Base-by-base conservation (phyloP, 805 yeast genomes). In the Metschnikowia henanensis region DNA sequence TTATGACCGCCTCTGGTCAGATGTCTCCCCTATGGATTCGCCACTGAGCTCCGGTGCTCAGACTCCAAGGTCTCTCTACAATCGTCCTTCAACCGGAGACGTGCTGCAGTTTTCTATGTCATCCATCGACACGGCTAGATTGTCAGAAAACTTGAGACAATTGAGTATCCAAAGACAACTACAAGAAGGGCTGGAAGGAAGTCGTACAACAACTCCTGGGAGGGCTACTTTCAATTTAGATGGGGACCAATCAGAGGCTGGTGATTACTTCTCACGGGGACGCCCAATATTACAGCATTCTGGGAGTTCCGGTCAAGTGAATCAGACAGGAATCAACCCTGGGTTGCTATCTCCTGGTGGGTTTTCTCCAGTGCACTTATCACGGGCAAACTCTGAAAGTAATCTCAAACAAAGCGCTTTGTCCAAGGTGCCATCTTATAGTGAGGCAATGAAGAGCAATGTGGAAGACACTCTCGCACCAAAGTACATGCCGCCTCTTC, bases 341-440 rank as follows among this genome's bases (percentile, higher is more conserved):
- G 46, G 35, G 5, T 44, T 62, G 30, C 20, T 43, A 1, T 48
- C 66, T 1, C 78, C 82, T 1, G 79, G 77, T 7, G 36, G 68
- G 3, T 32, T 58, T 5, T 88, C 90, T 0, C 81, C 77, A 0
- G 55, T 65, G 9, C 81, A 83, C 55, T 60, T 83, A 37, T 81
- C 90, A 3, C 70, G 90, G 43, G 79, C 70, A 13, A 76, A 74
- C 40, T 82, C 89, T 1, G 75, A 66, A 28, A 47, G 46, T 13
- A 48, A 51, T 29, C 32, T 88, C 50, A 40, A 37, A 6, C 39
- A 30, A 6, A 40, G 35, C 17, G 30, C 38, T 5, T 39, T 46
- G 35, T 81, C 85, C 17, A 69, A 80, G 37, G 96, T 92, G 6
- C 98, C 98, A 0, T 81, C 96, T 0, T 92, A 92, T 63, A 76